These are phyloP conservation scores for Suillus lakei DNA, from an alignment of 768 basidiomycete species.

Conservation along the genomic window DNA sequence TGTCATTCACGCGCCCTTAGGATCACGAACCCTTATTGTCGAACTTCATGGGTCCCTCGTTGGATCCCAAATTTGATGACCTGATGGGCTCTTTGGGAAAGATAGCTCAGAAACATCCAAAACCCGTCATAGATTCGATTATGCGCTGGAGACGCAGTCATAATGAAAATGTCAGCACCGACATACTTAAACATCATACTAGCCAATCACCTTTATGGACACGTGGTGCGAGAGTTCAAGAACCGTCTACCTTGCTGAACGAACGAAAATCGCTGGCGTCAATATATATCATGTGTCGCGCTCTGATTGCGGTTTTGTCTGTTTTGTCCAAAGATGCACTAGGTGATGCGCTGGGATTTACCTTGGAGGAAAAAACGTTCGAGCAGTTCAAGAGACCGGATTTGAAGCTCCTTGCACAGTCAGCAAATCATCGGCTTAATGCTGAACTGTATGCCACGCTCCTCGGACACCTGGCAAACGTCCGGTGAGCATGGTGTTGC, in stretches of 20 bases:
- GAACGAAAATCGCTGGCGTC: conserved; percentile 84
- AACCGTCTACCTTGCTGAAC: conserved; percentile 57
- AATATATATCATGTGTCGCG: conserved; percentile 89
- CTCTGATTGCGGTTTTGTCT: conserved; percentile 77
- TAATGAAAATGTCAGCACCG: conserved; percentile 50
- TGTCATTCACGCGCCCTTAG: conserved; percentile 38
- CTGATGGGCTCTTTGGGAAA: conserved; percentile 83
- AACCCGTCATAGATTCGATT: conserved; percentile 84
- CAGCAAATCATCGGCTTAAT: conserved; percentile 79
- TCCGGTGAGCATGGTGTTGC: conserved; percentile 53
- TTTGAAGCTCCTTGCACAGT: conserved; percentile 64
- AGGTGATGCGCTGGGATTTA: conserved; percentile 77
- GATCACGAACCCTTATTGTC: conserved; percentile 72
- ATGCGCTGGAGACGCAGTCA: conserved; percentile 87
- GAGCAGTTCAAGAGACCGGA: conserved; percentile 81
- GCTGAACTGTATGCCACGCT: conserved; percentile 83
- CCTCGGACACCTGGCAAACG: conserved; percentile 81
- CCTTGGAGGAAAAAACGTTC: conserved; percentile 87
- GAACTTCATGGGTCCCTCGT: conserved; percentile 68
- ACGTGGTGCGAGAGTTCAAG: conserved; percentile 40
- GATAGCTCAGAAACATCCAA: conserved; percentile 83
- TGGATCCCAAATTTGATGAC: conserved; percentile 84
- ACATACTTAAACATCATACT: conserved; percentile 54
- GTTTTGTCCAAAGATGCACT: conserved; percentile 76
- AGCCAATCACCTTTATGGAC: conserved; percentile 39